Percentiles rank a stretch among this genome's conserved stretches.
phyloP scores from a whole-genome alignment of 2,329 filamentous ascomycete genomes.

The Penicillium sp. region DNA sequence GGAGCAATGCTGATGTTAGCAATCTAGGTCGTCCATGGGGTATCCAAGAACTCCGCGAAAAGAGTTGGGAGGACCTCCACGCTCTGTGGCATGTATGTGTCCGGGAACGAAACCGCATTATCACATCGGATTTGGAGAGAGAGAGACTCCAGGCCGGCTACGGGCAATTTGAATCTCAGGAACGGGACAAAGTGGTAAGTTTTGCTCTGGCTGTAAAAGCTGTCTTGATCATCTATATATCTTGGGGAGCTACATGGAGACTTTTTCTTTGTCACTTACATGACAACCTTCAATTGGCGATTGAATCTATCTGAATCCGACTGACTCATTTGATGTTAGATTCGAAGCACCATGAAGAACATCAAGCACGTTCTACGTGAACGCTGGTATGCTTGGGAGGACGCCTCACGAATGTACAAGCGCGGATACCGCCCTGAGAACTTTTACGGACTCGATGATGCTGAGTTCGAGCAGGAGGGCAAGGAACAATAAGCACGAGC shows the following conservation, averaged over 20 bases:
- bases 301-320: neutral
- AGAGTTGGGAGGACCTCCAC: constrained; percentile 93
- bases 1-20: constrained; percentile 13
- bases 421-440: constrained; percentile 37
- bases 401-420: constrained; percentile 39
- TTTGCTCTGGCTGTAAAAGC: neutral
- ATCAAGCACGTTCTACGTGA: constrained; percentile 87
- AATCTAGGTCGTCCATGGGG: constrained; percentile 71
- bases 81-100: constrained; percentile 90
- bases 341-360: constrained; percentile 71
- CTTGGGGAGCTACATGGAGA: neutral
- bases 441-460: constrained; percentile 19
- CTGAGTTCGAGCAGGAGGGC: constrained; percentile 9
- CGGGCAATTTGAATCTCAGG: constrained; percentile 65
- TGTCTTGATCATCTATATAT: neutral
- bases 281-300: neutral
- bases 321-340: constrained; percentile 47
- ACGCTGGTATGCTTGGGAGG: constrained; percentile 76
- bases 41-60: constrained; percentile 77
- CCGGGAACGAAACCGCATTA: constrained; percentile 84
- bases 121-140: constrained; percentile 72
- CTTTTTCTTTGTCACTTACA: neutral
- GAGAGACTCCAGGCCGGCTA: constrained; percentile 66
- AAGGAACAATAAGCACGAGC: neutral
- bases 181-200: constrained; percentile 66